Evolutionary conservation across 345 rosid genomes (phyloP).

Genomic region (Linum trigynum): DNA sequence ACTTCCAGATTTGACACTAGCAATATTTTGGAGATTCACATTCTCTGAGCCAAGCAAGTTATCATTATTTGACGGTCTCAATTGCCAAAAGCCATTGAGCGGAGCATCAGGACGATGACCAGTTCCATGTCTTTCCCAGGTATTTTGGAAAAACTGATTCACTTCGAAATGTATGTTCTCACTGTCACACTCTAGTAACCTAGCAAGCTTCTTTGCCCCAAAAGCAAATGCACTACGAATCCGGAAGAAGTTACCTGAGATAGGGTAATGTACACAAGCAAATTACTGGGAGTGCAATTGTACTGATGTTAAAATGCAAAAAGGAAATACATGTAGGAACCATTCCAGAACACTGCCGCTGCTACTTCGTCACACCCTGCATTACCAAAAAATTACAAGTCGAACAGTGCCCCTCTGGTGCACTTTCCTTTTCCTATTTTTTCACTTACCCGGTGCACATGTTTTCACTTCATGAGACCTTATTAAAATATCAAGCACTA

Average conservation of each 20-base stretch:
- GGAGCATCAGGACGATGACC: constrained; percentile 19
- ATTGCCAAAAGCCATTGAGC: not conserved
- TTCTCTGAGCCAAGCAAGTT: not conserved
- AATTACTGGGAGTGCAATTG: not conserved
- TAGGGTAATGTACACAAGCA: not conserved
- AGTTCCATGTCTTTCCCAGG: constrained; percentile 19
- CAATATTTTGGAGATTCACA: constrained; percentile 3
- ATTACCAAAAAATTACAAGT: too few relatives aligned
- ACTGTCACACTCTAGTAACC: constrained; percentile 20
- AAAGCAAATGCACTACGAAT: constrained; percentile 11
- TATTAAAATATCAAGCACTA: too few relatives aligned
- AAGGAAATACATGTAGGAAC: too few relatives aligned
- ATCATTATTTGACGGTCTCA: not conserved
- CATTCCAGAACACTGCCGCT: too few relatives aligned
- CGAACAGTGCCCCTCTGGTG: too few relatives aligned
- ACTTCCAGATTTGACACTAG: not conserved
- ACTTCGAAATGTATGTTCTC: constrained; percentile 16
- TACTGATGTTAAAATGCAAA: too few relatives aligned
- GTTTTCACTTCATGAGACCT: too few relatives aligned
- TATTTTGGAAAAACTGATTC: constrained; percentile 21
- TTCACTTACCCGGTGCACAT: too few relatives aligned
- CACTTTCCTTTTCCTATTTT: too few relatives aligned
- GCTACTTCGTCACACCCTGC: too few relatives aligned
- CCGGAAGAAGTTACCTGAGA: constrained; percentile 10
- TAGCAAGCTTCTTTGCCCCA: constrained; percentile 12